Evolutionary conservation across 2,329 filamentous ascomycete species (phyloP).

Genomic region (Chaetomium globosum): DNA sequence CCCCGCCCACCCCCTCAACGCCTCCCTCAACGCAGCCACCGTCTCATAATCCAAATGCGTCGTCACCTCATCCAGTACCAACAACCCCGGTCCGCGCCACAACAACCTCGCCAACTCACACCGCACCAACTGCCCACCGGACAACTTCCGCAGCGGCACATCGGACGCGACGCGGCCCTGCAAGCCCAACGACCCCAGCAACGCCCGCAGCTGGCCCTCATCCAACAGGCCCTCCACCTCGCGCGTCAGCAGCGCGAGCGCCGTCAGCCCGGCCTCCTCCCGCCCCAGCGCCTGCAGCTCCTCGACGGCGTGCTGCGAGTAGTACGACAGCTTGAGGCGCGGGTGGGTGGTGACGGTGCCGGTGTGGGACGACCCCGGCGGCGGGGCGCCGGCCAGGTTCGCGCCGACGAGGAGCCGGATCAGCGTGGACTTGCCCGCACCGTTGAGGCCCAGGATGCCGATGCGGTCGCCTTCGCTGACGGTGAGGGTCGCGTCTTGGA

Average conservation of each 20-base stretch:
- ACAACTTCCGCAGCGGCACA: slow-evolving; percentile 71
- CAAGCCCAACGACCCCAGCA: slow-evolving; percentile 71
- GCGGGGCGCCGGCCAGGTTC: neutral
- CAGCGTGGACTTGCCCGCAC: slow-evolving; percentile 79
- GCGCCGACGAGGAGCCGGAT: slow-evolving; percentile 67
- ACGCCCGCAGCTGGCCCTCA: slow-evolving; percentile 68
- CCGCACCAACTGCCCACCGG: slow-evolving; percentile 74
- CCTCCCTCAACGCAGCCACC: slow-evolving; percentile 69
- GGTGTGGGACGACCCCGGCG: slow-evolving; percentile 46
- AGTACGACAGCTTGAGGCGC: slow-evolving; percentile 71
- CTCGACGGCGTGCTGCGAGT: slow-evolving; percentile 79
- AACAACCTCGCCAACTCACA: slow-evolving; percentile 69
- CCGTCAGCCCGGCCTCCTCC: slow-evolving; percentile 58
- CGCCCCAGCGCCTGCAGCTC: slow-evolving; percentile 60
- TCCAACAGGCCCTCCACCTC: slow-evolving; percentile 56
- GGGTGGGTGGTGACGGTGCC: slow-evolving; percentile 69
- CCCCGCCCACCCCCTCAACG: slow-evolving; percentile 69
- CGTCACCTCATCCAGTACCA: slow-evolving; percentile 79
- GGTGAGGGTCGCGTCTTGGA: slow-evolving; percentile 67
- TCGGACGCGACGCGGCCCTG: slow-evolving; percentile 72
- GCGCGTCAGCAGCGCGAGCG: slow-evolving; percentile 63
- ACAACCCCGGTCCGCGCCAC: slow-evolving; percentile 68
- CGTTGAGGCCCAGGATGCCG: slow-evolving; percentile 78
- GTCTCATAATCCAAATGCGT: slow-evolving; percentile 85
- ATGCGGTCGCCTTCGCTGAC: slow-evolving; percentile 74